Conservation (phyloP, 1,284 basidiomycete species). For the Coniferiporia sulphurascens region DNA sequence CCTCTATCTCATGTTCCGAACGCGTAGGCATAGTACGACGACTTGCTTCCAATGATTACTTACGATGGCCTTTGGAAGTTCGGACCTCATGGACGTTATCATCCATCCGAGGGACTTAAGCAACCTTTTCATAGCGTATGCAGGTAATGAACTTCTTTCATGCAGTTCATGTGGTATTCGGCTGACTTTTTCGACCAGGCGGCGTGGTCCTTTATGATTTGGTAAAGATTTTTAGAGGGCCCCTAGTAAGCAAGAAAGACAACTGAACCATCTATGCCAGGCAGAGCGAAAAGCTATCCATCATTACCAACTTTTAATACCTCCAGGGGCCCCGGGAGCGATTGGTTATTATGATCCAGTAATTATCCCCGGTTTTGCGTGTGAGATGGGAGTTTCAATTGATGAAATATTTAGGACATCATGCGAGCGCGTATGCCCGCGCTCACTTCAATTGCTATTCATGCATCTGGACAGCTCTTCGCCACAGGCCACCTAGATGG, state of each 20-base stretch:
- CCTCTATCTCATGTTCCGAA: conserved; percentile 36
- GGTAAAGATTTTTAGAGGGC: conserved; percentile 34
- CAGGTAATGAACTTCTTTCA: conserved; percentile 44
- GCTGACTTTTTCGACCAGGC: conserved; percentile 35
- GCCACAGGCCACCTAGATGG: conserved; percentile 82
- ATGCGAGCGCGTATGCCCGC: conserved; percentile 66
- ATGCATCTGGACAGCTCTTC: conserved; percentile 68
- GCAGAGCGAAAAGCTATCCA: conserved; percentile 55
- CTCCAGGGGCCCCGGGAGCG: conserved; percentile 79
- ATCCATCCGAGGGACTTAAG: conserved; percentile 81
- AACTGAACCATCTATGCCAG: conserved; percentile 30
- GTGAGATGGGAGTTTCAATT: conserved; percentile 1
- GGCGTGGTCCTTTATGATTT: conserved; percentile 74
- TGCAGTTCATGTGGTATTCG: not conserved
- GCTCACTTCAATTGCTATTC: conserved; percentile 68
- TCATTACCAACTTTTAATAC: conserved; percentile 62
- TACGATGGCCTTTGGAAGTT: not conserved
- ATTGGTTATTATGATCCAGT: conserved; percentile 54
- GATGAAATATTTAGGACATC: conserved; percentile 43
- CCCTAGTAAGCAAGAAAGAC: not conserved
- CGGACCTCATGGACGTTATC: conserved; percentile 46
- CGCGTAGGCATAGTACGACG: conserved; percentile 32
- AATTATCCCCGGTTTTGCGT: conserved; percentile 18
- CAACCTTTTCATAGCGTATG: conserved; percentile 76
- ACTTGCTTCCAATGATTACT: not conserved